phyloP scores from a whole-genome alignment of 1,139 yeast species.

The Yamadazyma dendronema region DNA sequence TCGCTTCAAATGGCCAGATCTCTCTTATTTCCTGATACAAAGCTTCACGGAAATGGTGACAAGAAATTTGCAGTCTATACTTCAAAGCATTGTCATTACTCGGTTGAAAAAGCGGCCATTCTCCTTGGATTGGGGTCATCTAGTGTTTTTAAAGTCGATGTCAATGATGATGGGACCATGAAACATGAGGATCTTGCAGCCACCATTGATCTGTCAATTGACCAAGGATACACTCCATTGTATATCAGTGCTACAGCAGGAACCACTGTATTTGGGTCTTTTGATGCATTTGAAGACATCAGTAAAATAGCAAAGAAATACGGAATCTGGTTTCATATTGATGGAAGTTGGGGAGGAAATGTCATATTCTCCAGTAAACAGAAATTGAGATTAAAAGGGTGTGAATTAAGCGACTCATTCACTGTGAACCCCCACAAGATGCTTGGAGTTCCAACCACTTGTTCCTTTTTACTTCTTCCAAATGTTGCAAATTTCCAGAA shows the following conservation, averaged over 20 bases:
- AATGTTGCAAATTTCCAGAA: constrained; percentile 63
- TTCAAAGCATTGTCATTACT: constrained; percentile 74
- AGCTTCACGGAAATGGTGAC: constrained; percentile 53
- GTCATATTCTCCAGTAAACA: constrained; percentile 63
- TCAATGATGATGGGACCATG: constrained; percentile 59
- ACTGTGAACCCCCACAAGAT: constrained; percentile 87
- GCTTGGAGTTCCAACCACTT: constrained; percentile 88
- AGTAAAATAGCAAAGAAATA: constrained; percentile 52
- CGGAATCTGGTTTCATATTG: constrained; percentile 75
- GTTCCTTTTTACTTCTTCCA: constrained; percentile 76
- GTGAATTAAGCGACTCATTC: constrained; percentile 69
- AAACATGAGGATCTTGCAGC: constrained; percentile 44
- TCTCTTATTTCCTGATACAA: constrained; percentile 66
- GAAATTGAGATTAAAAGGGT: constrained; percentile 51
- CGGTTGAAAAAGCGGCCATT: constrained; percentile 81
- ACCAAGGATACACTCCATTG: constrained; percentile 65
- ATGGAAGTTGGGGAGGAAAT: constrained; percentile 93
- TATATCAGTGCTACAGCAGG: constrained; percentile 86
- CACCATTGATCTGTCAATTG: constrained; percentile 42
- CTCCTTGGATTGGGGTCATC: constrained; percentile 69
- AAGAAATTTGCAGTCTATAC: constrained; percentile 69
- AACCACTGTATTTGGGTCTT: constrained; percentile 85
- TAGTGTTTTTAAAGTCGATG: constrained; percentile 63
- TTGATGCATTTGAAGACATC: constrained; percentile 63
- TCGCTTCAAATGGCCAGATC: constrained; percentile 78